A percentile compares a stretch with the other conserved stretches of the same genome.
Conservation (phyloP, 805 yeast genomes). For the Saccharomycopsis synnaedendra region DNA sequence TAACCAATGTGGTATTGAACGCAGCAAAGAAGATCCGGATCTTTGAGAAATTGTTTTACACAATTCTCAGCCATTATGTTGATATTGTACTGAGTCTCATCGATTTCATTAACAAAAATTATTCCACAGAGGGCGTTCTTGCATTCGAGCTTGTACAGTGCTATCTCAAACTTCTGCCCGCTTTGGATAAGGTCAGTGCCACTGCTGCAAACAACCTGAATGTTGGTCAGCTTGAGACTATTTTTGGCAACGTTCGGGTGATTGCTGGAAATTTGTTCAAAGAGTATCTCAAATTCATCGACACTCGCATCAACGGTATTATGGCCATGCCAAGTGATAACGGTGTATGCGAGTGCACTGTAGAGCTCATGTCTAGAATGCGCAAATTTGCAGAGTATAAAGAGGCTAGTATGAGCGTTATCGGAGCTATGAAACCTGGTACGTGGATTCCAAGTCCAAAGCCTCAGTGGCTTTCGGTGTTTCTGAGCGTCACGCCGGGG, state of each 20-base stretch:
- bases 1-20: conserved; percentile 19
- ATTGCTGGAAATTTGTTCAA: conserved; percentile 32
- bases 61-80: conserved; percentile 28
- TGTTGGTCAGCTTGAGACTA: conserved; percentile 19
- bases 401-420: conserved; percentile 35
- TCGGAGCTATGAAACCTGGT: conserved; percentile 44
- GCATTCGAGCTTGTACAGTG: conserved; percentile 50
- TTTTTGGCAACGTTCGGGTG: conserved; percentile 18
- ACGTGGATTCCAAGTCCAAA: conserved; percentile 55
- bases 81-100: conserved; percentile 28
- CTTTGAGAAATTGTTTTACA: conserved; percentile 24
- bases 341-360: conserved; percentile 60
- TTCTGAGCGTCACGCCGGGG: conserved; percentile 37
- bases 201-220: conserved; percentile 16
- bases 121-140: conserved; percentile 38
- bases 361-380: conserved; percentile 59
- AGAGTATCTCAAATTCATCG: conserved; percentile 48
- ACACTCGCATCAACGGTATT: conserved; percentile 31
- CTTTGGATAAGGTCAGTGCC: conserved; percentile 19
- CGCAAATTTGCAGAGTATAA: conserved; percentile 54
- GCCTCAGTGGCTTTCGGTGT: conserved; percentile 40
- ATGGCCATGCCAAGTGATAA: conserved; percentile 51
- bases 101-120: conserved; percentile 28
- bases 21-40: conserved; percentile 21
- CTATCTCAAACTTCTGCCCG: conserved; percentile 25